Percentiles rank a stretch among this genome's conserved stretches.
Evolutionary conservation across 768 basidiomycete species (phyloP).

Genomic region (Erythrobasidium yunnanense): DNA sequence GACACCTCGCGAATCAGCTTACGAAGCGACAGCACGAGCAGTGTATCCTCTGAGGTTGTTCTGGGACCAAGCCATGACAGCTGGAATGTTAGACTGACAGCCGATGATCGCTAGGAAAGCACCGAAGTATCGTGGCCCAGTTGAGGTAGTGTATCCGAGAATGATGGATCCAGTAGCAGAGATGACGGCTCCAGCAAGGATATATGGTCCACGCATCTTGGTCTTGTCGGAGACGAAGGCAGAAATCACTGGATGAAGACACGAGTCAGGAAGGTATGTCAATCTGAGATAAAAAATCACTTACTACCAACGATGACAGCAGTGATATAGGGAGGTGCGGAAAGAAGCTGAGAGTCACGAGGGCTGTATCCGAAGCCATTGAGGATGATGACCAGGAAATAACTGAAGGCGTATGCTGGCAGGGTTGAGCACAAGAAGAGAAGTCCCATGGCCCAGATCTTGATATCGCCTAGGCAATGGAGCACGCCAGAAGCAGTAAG

Average conservation of each 20-base stretch:
- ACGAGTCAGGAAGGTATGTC: too few relatives aligned
- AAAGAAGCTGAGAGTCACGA: neutral
- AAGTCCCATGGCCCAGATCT: too few relatives aligned
- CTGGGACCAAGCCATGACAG: neutral
- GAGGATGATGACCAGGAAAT: conserved; percentile 13
- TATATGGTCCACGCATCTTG: neutral
- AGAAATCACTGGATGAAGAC: too few relatives aligned
- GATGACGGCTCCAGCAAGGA: neutral
- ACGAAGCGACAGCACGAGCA: neutral
- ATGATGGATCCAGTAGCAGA: neutral
- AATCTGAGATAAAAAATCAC: too few relatives aligned
- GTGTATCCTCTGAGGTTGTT: neutral
- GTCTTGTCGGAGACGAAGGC: neutral
- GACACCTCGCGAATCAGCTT: too few relatives aligned
- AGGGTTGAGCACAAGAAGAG: neutral
- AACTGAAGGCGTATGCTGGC: neutral
- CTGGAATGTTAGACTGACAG: conserved; percentile 5
- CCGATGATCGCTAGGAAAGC: neutral
- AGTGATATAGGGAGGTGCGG: conserved; percentile 5
- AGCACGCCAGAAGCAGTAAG: too few relatives aligned
- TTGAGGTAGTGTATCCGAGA: neutral
- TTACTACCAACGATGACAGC: too few relatives aligned
- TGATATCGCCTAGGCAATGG: too few relatives aligned
- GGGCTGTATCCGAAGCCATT: neutral
- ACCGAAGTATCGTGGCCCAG: neutral